A percentile compares a stretch with the other conserved stretches of the same genome.
These are phyloP conservation scores for Tetratostichococcus sp. DNA, from an alignment of 139 green algal genomes.

Conservation along the genomic window DNA sequence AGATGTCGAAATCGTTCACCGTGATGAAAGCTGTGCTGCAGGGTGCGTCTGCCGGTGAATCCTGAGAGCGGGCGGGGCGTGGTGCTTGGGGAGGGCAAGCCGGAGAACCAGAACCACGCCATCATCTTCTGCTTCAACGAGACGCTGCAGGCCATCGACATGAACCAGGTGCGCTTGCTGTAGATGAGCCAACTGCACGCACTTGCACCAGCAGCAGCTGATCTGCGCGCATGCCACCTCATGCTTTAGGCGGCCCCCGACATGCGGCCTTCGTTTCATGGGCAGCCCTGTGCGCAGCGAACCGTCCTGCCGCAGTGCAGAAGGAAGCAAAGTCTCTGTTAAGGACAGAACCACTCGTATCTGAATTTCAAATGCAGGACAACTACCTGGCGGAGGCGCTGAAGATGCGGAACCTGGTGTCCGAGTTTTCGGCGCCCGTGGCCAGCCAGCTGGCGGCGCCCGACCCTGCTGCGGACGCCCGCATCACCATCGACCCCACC, in stretches of 20 bases:
- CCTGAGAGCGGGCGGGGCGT: slow-evolving; percentile 31
- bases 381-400: slow-evolving; percentile 79
- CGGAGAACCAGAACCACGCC: slow-evolving; percentile 89
- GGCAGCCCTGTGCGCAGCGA: too few species aligned
- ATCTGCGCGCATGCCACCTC: too few species aligned
- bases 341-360: too few species aligned
- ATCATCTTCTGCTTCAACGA: slow-evolving; percentile 78
- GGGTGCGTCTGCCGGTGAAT: slow-evolving; percentile 57
- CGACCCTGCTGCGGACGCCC: neutral
- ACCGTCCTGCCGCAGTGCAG: too few species aligned
- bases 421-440: slow-evolving; percentile 37
- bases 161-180: slow-evolving; percentile 57
- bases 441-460: neutral
- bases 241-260: too few species aligned
- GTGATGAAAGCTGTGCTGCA: slow-evolving; percentile 5
- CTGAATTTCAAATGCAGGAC: slow-evolving; percentile 43
- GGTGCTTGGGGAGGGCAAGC: slow-evolving; percentile 83
- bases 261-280: too few species aligned
- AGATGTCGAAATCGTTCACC: too few species aligned
- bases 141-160: slow-evolving; percentile 75
- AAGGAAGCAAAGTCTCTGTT: too few species aligned
- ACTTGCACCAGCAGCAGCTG: too few species aligned
- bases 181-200: too few species aligned
- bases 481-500: neutral
- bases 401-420: slow-evolving; percentile 75